Evolutionary conservation across 139 green algal species (phyloP).

Genomic region (Nannochloris sp.): DNA sequence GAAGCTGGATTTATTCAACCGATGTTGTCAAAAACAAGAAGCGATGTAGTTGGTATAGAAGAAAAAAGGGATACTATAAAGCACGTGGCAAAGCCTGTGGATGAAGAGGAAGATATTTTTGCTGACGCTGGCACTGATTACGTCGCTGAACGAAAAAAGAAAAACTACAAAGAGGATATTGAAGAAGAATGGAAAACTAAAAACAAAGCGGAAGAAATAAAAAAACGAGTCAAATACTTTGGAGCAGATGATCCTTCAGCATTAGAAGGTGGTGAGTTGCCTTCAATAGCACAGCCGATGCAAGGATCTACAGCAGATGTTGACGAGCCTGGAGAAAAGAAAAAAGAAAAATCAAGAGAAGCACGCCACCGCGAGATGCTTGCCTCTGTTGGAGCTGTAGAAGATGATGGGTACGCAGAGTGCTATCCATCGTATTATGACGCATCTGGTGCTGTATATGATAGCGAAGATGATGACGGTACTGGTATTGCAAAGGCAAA

Average conservation of each 20-base stretch:
- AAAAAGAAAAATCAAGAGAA: slow-evolving; percentile 4
- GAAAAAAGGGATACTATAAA: slow-evolving; percentile 47
- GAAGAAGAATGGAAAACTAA: not conserved
- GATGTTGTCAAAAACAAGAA: no score
- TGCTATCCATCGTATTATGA: slow-evolving; percentile 32
- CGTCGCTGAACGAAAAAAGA: slow-evolving; percentile 38
- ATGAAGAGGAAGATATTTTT: slow-evolving; percentile 91
- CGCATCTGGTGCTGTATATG: slow-evolving; percentile 3
- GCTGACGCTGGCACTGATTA: slow-evolving; percentile 85
- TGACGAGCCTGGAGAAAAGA: not conserved
- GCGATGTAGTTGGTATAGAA: not conserved
- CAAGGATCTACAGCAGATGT: no score
- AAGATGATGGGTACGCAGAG: slow-evolving; percentile 26
- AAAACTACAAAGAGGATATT: not conserved
- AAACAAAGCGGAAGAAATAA: not conserved
- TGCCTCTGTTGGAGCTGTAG: not conserved
- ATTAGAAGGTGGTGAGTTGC: slow-evolving; percentile 8
- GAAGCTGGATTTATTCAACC: not conserved
- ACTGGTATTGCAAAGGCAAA: not conserved
- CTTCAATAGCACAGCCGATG: not conserved
- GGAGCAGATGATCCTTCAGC: slow-evolving; percentile 31
- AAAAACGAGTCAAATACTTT: slow-evolving; percentile 20
- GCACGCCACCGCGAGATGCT: not conserved
- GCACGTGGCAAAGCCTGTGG: not conserved
- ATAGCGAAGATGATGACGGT: slow-evolving; percentile 26